Evolutionary conservation across 148 eudicot species (phyloP), one percentile per base, ranked within the genome.

Genomic region (Rhododendron molle): DNA sequence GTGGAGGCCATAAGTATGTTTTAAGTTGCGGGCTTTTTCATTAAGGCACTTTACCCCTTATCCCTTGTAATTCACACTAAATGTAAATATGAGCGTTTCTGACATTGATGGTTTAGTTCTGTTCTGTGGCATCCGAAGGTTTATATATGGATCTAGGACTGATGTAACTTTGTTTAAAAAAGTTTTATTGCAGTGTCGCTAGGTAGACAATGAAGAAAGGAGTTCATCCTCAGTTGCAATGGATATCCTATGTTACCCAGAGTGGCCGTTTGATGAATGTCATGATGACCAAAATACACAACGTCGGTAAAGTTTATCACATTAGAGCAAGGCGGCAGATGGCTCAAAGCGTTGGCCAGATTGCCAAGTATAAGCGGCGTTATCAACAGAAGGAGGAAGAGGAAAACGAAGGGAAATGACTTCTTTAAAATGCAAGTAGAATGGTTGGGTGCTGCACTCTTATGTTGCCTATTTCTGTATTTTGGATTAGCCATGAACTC

Each of bases 251-350:
- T 36, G 94, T 93, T 58, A 93, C 93, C 47, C 95, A 93, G 21
- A 83, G 86, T 87, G 88, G 88, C 28, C 83, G 88, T n/a, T 79
- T 87, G 93, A 86, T 94, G 80, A 88, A 91, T 54, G 94, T 96
- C 34, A 92, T 93, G 98, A 95, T 96, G 98, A 90, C 94, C 87
- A 96, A 90, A 80, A 93, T 95, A 76, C 93, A 94, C 89, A 86
- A 90, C 71, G 90, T 81, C 62, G 97, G 98, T 80, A 96, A 96
- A 90, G 99, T 95, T 34, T 92, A 93, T 89, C 99, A 95, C 87
- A 87, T 92, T 49, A 91, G 98, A 86, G 98, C 96, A 7, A 92
- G 89, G 81, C 88, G 94, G 58, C 95, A 95, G 89, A 95, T 92
- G 98, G 96, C 97, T 85, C 88, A 93, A 83, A 92, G 92, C 85